Evolutionary conservation across 2,329 filamentous ascomycete species (phyloP), one percentile per base, ranked within the genome.

Genomic region (Aquanectria penicillioides): DNA sequence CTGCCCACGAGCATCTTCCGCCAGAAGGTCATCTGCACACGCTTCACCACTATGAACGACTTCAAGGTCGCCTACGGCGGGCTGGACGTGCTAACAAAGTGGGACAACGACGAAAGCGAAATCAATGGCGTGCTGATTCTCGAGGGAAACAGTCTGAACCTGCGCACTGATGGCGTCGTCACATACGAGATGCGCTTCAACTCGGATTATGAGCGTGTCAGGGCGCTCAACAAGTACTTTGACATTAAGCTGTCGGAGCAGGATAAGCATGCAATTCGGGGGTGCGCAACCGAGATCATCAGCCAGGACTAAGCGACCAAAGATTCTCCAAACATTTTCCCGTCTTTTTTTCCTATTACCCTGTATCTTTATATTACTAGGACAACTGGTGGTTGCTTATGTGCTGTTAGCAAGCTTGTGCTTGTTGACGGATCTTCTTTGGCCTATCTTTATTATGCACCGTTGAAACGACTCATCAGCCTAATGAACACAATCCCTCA

Each of bases 201-300:
- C 49, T 80, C 59, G 2, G 86, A 88, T 68, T 71, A 74, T 10
- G 76, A 86, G 41, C 74, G 86, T 9, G 73, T 85, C 17, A 59
- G 67, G 40, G 83, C 80, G 10, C 68, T 88, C 62, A 75, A 77
- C 36, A 77, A 77, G 62, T 81, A 80, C 64, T 87, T 87, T 64
- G 74, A 71, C 7, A 78, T 88, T 43, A 68, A 74, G 29, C 69
- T 88, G 26, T 77, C 67, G 1, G 71, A 75, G 7, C 71, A 75
- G 53, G 84, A 88, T 64, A 75, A 75, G 41, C 72, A 68, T 31
- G 83, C 79, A 0, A 87, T 88, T 56, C 72, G 64, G 12, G 81
- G 81, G 1, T 51, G 73, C 37, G 46, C 67, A 5, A 75, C 59
- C 3, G 68, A 68, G 44, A 52, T 71, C 29, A 43, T 47, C 8